Evolutionary conservation across 1,284 basidiomycete species (phyloP), one percentile per base, ranked within the genome.

Genomic region (Moniliophthora roreri): DNA sequence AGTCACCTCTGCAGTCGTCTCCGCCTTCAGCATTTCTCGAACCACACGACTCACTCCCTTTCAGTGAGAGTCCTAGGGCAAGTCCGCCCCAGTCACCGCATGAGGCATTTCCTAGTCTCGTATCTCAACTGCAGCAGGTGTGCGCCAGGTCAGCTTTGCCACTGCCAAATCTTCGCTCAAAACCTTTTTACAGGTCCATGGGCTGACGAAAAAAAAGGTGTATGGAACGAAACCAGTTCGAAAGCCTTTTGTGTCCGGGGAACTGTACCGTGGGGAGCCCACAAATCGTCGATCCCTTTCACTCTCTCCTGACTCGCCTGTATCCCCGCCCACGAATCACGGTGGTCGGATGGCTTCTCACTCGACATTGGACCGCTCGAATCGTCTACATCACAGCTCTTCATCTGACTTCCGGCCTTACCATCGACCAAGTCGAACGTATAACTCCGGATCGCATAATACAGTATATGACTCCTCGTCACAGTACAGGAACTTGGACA

Each of bases 141-240:
- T 16, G 39, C 16, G 34, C 21, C 13, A 16, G 13, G 24, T 32
- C 28, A 6, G 35, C 16, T 32, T 18, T 35, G 4, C 15, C 26
- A 24, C n/a, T 21, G n/a, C 18, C 21, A 20, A 10, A 11, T 11
- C 21, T 11, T 21, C 8, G 16, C 13, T 23, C 7, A 26, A 24
- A 10, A 24, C 11, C 38, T 47, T 20, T 16, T 42, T 2, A 60
- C 77, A 81, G 59, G 71, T 80, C 13, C 83, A 85, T 50, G 83
- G 82, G 7, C 59, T 84, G 41, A 82, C 79, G 7, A 81, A 83
- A 65, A 85, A 84, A 68, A 84, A 83, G 55, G 71, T 81, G 9
- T 84, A 83, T 54, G 77, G 80, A n/a, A 50, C 73, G 24, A 76
- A 80, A 59, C 71, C 78, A 11, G 57, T 69, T 15, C 72, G 76